Percentiles rank a stretch among this genome's conserved stretches.
These are phyloP conservation scores for Trichosporon inkin DNA, from an alignment of 1,284 basidiomycete genomes.

Conservation along the genomic window DNA sequence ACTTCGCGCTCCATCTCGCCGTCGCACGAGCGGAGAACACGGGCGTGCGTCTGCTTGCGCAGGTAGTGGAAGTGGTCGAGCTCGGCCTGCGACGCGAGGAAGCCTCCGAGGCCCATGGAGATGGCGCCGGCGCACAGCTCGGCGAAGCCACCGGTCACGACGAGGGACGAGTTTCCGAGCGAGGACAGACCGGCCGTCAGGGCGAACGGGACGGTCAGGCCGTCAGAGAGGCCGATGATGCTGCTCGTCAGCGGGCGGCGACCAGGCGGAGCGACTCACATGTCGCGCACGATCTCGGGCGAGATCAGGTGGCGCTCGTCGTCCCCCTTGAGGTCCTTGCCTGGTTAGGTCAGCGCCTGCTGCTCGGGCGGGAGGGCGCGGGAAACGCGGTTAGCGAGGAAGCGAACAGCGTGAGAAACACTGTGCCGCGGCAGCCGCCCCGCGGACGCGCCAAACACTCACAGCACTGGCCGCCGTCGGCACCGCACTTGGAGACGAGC, in stretches of 20 bases:
- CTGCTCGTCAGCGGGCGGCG: conserved; percentile 50
- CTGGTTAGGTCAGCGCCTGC: conserved; percentile 25
- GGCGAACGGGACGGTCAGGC: conserved; percentile 91
- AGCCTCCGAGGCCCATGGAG: conserved; percentile 93
- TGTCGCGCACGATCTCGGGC: conserved; percentile 51
- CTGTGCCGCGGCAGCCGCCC: conserved; percentile 1
- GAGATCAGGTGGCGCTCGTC: conserved; percentile 50
- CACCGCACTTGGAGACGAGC: conserved; percentile 43
- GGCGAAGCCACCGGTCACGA: conserved; percentile 85
- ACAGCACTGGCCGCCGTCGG: conserved; percentile 41
- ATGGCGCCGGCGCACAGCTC: conserved; percentile 94
- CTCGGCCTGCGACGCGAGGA: conserved; percentile 93
- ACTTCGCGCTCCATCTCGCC: conserved; percentile 97
- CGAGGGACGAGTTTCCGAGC: conserved; percentile 78
- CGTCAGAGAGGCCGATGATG: conserved; percentile 91
- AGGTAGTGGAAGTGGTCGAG: conserved; percentile 88
- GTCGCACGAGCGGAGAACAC: conserved; percentile 78
- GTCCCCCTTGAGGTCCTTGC: conserved; percentile 50
- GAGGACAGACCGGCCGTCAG: conserved; percentile 78
- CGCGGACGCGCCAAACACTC: conserved; percentile 17
- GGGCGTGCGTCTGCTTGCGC: conserved; percentile 66
- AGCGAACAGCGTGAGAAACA: no score
- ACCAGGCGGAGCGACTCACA: conserved; percentile 34
- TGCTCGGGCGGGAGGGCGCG: not conserved
- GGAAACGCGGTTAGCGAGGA: not conserved